These are phyloP conservation scores for Lachancea cidri DNA, from an alignment of 805 yeast genomes.

Conservation along the genomic window DNA sequence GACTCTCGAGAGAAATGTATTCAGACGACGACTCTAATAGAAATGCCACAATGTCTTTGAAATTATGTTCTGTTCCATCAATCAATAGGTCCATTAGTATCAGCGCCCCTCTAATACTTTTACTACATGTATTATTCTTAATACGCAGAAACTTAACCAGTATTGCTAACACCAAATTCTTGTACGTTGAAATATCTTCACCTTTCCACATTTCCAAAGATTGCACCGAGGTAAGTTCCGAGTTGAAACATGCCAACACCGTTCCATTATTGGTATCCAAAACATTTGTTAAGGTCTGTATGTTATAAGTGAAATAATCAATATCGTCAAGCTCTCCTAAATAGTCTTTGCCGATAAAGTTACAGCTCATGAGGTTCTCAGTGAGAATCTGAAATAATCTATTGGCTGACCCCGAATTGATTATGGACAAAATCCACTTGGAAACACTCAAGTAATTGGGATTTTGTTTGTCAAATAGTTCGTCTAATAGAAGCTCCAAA, in stretches of 20 bases:
- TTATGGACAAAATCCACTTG: conserved; percentile 44
- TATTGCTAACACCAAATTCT: conserved; percentile 45
- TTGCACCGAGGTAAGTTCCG: conserved; percentile 56
- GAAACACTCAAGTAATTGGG: conserved; percentile 40
- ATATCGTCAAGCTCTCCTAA: conserved; percentile 52
- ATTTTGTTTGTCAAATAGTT: conserved; percentile 40
- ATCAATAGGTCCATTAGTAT: conserved; percentile 42
- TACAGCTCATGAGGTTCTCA: conserved; percentile 45
- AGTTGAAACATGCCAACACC: conserved; percentile 45
- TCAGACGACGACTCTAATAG: conserved; percentile 36
- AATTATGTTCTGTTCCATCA: conserved; percentile 54
- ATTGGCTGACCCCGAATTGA: conserved; percentile 51
- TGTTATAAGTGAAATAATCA: conserved; percentile 56
- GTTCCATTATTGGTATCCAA: conserved; percentile 41
- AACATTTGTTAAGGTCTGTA: conserved; percentile 49
- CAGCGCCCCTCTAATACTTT: conserved; percentile 41
- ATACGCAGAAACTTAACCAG: conserved; percentile 42
- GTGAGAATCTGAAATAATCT: conserved; percentile 57
- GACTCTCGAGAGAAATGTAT: conserved; percentile 18
- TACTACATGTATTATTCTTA: conserved; percentile 31
- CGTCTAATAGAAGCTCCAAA: conserved; percentile 62
- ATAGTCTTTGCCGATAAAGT: conserved; percentile 27
- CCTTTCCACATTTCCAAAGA: conserved; percentile 28
- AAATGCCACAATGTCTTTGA: conserved; percentile 40
- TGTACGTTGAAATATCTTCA: conserved; percentile 54